Base-by-base conservation (phyloP, 331 rosid genomes). In the Rhamnella rubrinervis region DNA sequence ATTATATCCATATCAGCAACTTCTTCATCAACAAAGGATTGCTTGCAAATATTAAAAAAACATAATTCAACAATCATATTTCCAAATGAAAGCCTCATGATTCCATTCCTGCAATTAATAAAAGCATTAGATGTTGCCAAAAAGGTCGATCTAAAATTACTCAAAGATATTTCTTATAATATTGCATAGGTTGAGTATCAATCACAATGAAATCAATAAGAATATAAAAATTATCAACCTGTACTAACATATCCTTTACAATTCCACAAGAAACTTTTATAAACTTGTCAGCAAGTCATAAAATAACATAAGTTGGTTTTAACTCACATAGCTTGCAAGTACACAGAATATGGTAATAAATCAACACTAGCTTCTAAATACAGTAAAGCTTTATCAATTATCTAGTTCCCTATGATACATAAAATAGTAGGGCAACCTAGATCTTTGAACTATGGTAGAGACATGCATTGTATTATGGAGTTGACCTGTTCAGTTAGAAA, bases 361-460 rank as follows among this genome's bases (percentile, higher is more conserved):
- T 61, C 37, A 13, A 35, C 49, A 61, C 66, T 28, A 61, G 65
- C 65, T 18, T 41, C 41, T 13, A 65, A 47, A 47, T 47, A 40
- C 8, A 49, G 7, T n/a, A 65, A 47, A 25, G 69, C 69, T 26
- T 20, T 6, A 16, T 47, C 58, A 18, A 19, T 39, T n/a, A 7
- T 40, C 1, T 17, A 9, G 8, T 41, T 63, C 12, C 55, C 55
- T 18, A 44, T 44, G 1, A 40, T 19, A 19, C 53, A 63, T 7
- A 55, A 40, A 63, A 63, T 39, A 17, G 28, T 63, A 40, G 53
- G 35, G 35, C n/a, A 63, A 20, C 53, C 28, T 3, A 1, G 53
- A 63, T 63, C 53, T 4, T 63, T 63, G 11, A 37, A 63, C 11
- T 63, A 41, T 39, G 67, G 63, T 26, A 40, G 39, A 59, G 19